Base-by-base conservation (phyloP, 495 filamentous ascomycete genomes). In the Podospora sp. region DNA sequence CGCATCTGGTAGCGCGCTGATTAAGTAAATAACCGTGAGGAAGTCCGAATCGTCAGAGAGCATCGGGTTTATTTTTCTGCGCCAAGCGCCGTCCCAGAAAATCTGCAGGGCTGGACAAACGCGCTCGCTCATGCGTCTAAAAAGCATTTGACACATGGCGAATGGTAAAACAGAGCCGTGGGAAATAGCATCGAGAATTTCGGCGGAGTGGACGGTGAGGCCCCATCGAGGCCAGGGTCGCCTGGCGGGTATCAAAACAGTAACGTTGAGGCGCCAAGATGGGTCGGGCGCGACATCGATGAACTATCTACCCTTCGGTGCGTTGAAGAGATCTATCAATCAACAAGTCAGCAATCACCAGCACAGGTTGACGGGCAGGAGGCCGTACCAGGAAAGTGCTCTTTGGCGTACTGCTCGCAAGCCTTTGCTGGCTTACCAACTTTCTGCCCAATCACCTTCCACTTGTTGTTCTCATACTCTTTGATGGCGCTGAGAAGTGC, bases 401-500 rank as follows among this genome's bases (percentile, higher is more conserved):
- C 95, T 78, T 97, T 99, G 40, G 95, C 95, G 78, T 96, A 98
- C 77, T 97, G 93, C 75, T 99, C 95, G 81, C 95, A 99, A 33
- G 95, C 94, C 94, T 99, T 99, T 61, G 95, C 95, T 20, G 95
- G 95, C 81, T 99, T 99, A 67, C 94, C 94, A 68, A 99, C 92
- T 80, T 97, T 99, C 73, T 88, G 86, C 12, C 95, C 95, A 69
- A 99, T 98, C 16, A 89, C 86, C 80, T 99, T 99, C 95, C 95
- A 99, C 77, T 97, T 98, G 78, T 92, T 97, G 66, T 90, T 88
- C 76, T 99, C 95, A 78, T 99, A 99, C 76, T 99, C 95, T 77
- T 97, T 97, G 83, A 99, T 99, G 25, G 94, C 94, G 60, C 89
- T 92, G 46, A 95, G 86, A 52, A 98, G 83, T 26, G 94, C 92